These are phyloP conservation scores for Hymenoscyphus salicellus DNA, from an alignment of 2,329 filamentous ascomycete species.

Conservation along the genomic window DNA sequence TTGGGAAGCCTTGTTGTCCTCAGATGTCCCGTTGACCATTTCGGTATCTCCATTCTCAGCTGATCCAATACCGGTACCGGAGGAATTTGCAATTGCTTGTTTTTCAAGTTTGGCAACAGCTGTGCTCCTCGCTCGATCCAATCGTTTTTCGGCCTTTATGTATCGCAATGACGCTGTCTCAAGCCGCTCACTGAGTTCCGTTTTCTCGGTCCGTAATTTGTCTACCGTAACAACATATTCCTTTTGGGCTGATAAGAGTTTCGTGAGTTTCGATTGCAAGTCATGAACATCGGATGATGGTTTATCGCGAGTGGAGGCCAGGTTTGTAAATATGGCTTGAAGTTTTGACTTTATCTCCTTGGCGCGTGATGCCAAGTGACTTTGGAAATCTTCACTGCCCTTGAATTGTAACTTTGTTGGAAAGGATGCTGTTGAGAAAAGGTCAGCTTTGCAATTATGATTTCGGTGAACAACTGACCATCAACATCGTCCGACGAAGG, in stretches of 20 bases:
- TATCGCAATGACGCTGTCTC: constrained; percentile 88
- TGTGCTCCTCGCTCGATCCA: constrained; percentile 83
- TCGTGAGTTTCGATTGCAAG: constrained; percentile 72
- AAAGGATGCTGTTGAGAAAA: constrained; percentile 47
- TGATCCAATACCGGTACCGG: constrained; percentile 41
- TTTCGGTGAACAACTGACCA: constrained; percentile 30
- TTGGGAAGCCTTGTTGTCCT: constrained; percentile 65
- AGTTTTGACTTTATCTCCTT: constrained; percentile 74
- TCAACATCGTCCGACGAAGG: constrained; percentile 44
- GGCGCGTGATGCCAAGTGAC: constrained; percentile 73
- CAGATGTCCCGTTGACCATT: constrained; percentile 50
- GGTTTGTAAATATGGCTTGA: constrained; percentile 61
- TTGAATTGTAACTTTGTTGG: constrained; percentile 60
- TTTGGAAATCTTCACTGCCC: constrained; percentile 69
- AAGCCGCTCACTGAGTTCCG: constrained; percentile 79
- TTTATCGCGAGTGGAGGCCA: constrained; percentile 51
- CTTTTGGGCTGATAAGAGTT: constrained; percentile 78
- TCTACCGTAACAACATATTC: constrained; percentile 74
- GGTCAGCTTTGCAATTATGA: constrained; percentile 27
- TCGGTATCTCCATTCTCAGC: constrained; percentile 40
- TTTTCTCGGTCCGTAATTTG: constrained; percentile 72
- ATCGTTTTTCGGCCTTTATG: constrained; percentile 90
- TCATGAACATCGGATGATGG: constrained; percentile 66
- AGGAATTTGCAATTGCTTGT: constrained; percentile 65
- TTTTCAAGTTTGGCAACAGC: constrained; percentile 91